A percentile compares a stretch with the other conserved stretches of the same genome.
phyloP scores from a whole-genome alignment of 1,284 basidiomycete genomes.

The Taiwanofungus camphoratus region DNA sequence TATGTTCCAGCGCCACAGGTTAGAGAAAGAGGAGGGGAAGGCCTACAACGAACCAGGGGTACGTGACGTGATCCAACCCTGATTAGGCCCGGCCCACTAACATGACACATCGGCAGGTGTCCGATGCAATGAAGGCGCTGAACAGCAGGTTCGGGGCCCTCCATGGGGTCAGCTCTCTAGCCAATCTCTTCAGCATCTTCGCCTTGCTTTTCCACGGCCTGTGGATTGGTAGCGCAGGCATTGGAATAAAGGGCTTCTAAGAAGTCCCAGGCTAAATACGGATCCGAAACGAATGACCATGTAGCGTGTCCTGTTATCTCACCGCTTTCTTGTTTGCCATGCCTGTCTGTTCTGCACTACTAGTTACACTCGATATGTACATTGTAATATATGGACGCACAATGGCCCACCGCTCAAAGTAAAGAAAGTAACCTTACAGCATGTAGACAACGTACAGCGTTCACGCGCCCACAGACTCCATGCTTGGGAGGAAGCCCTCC shows the following conservation, averaged over 20 bases:
- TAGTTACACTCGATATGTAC: too few relatives aligned
- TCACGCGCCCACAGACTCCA: slow-evolving; percentile 70
- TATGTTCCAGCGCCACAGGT: slow-evolving; percentile 66
- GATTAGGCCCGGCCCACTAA: too few relatives aligned
- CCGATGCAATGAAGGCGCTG: slow-evolving; percentile 60
- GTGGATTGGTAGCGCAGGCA: slow-evolving; percentile 55
- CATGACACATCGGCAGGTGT: slow-evolving; percentile 41
- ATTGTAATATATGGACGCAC: too few relatives aligned
- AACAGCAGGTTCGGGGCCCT: slow-evolving; percentile 59
- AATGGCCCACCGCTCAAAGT: too few relatives aligned
- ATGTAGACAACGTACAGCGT: slow-evolving; percentile 18
- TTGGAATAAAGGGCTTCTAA: slow-evolving; percentile 24
- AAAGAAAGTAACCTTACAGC: too few relatives aligned
- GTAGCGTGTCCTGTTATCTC: too few relatives aligned
- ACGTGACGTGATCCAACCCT: slow-evolving; percentile 21
- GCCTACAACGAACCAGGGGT: slow-evolving; percentile 58
- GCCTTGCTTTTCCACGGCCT: slow-evolving; percentile 68
- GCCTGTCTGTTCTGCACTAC: too few relatives aligned
- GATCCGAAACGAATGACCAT: too few relatives aligned
- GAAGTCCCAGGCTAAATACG: too few relatives aligned
- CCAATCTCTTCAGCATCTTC: slow-evolving; percentile 58
- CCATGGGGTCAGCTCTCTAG: slow-evolving; percentile 64
- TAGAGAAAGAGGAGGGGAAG: slow-evolving; percentile 74
- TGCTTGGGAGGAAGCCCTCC: slow-evolving; percentile 78
- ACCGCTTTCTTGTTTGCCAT: too few relatives aligned